Evolutionary conservation across 176 grass and related monocot species (phyloP).

Genomic region (Hyparrhenia diplandra): DNA sequence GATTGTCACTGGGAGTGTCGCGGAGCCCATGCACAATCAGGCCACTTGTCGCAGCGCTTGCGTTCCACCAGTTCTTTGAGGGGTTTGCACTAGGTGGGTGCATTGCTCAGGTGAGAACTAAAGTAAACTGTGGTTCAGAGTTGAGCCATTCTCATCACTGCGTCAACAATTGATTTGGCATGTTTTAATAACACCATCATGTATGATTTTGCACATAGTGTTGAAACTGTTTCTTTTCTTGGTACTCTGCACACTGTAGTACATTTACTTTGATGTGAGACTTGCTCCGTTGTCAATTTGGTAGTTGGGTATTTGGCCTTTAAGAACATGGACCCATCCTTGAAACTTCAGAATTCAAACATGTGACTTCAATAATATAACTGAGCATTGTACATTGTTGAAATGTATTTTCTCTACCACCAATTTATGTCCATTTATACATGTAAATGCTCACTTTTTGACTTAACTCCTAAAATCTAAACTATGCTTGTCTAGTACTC

Average conservation of each 20-base stretch:
- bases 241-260: background rate
- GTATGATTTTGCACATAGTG: background rate
- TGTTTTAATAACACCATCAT: background rate
- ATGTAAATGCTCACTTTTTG: background rate
- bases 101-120: conserved; percentile 68
- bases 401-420: background rate
- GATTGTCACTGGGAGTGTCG: conserved; percentile 77
- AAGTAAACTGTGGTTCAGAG: background rate
- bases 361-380: background rate
- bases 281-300: background rate
- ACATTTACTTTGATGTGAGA: background rate
- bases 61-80: conserved; percentile 96
- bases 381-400: background rate
- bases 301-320: background rate
- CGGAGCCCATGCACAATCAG: conserved; percentile 70
- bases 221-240: background rate
- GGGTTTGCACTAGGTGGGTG: conserved; percentile 81
- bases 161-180: background rate
- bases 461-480: background rate
- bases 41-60: conserved; percentile 61
- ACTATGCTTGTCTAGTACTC: background rate
- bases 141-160: background rate
- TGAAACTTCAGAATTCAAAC: background rate
- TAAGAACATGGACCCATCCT: background rate
- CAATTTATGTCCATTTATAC: background rate